These are phyloP conservation scores for Diplodia scrobiculata DNA, from an alignment of 2,329 filamentous ascomycete species.

Conservation along the genomic window DNA sequence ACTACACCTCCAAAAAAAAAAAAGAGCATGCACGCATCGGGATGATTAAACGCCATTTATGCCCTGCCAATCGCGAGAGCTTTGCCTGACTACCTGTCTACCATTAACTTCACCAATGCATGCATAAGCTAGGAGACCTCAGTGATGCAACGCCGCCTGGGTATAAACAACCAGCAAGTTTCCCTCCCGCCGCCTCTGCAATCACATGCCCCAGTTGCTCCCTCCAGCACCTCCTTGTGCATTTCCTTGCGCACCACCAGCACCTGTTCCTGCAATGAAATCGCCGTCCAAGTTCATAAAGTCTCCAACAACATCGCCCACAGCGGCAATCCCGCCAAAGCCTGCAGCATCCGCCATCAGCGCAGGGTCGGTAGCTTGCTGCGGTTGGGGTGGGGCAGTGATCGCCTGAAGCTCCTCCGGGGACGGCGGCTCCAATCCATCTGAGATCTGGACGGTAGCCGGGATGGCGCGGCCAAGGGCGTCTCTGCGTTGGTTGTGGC, in stretches of 20 bases:
- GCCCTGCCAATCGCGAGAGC: not conserved
- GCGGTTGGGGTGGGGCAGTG: conserved; percentile 7
- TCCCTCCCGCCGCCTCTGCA: not conserved
- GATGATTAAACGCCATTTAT: not conserved
- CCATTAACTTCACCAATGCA: not conserved
- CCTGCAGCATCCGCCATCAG: conserved; percentile 12
- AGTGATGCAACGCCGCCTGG: conserved; percentile 14
- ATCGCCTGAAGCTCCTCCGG: conserved; percentile 16
- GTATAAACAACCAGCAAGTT: conserved; percentile 3
- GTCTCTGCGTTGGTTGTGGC: conserved; percentile 41
- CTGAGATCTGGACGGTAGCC: conserved; percentile 42
- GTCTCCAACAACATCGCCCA: conserved; percentile 37
- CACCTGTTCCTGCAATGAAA: conserved; percentile 2
- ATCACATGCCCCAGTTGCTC: conserved; percentile 1
- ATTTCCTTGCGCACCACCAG: not conserved
- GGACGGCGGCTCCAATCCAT: conserved; percentile 45
- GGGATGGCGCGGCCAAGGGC: conserved; percentile 51
- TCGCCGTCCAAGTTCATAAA: conserved; percentile 37
- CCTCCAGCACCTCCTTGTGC: not conserved
- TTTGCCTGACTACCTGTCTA: not conserved
- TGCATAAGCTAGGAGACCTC: not conserved
- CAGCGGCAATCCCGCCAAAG: conserved; percentile 20
- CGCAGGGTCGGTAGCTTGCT: conserved; percentile 14
- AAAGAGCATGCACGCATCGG: too few relatives aligned
- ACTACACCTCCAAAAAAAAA: too few relatives aligned